Evolutionary conservation across 331 rosid genomes (phyloP).

Genomic region (Dryas integrifolia): DNA sequence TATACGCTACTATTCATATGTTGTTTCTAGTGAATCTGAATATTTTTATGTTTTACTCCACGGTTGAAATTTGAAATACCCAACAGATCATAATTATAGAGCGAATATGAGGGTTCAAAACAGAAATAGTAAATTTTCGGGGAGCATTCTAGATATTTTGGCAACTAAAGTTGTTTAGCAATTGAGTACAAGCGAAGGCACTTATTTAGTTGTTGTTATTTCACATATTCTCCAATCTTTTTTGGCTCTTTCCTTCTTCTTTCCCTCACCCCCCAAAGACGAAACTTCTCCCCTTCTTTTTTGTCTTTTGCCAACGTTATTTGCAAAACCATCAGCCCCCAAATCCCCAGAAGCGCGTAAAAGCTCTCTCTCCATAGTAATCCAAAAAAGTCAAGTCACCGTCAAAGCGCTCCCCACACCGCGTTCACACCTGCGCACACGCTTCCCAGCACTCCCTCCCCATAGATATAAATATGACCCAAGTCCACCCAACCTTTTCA

Average conservation of each 20-base stretch:
- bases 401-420: conserved; percentile 36
- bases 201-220: not conserved
- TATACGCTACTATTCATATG: no score
- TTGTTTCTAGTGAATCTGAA: no score
- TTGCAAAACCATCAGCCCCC: conserved; percentile 15
- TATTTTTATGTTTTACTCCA: no score
- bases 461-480: not conserved
- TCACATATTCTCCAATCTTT: not conserved
- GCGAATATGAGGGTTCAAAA: not conserved
- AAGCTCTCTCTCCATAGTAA: conserved; percentile 11
- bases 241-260: not conserved
- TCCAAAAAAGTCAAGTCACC: conserved; percentile 44
- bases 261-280: not conserved
- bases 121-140: not conserved
- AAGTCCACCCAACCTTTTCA: not conserved
- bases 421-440: conserved; percentile 64
- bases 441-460: conserved; percentile 27
- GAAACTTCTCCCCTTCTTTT: conserved; percentile 33
- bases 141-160: not conserved
- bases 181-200: conserved; percentile 4
- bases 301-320: conserved; percentile 22
- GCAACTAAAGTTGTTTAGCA: not conserved
- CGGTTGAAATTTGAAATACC: no score
- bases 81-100: no score
- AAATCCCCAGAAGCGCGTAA: conserved; percentile 56